Evolutionary conservation across 768 basidiomycete genomes (phyloP).

Genomic region (Trametes punicea): DNA sequence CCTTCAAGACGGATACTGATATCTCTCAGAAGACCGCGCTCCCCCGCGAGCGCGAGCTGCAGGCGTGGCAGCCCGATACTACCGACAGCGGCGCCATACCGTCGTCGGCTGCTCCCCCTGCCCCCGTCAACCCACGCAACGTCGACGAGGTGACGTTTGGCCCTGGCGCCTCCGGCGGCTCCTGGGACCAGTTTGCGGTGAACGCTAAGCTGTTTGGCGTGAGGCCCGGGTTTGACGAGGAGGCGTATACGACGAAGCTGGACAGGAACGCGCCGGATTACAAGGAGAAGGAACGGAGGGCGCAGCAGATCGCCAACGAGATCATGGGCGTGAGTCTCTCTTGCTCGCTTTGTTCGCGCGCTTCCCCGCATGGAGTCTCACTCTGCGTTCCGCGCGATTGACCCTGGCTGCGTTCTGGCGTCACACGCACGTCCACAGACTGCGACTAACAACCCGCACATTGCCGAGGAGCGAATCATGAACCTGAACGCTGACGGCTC

Average conservation of each 20-base stretch:
- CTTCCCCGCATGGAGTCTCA: not conserved
- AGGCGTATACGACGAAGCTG: slow-evolving; percentile 90
- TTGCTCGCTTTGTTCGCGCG: not conserved
- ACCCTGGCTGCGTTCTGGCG: not conserved
- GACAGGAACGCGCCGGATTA: slow-evolving; percentile 82
- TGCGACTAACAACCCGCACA: slow-evolving; percentile 70
- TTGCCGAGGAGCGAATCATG: slow-evolving; percentile 83
- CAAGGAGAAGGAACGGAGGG: slow-evolving; percentile 84
- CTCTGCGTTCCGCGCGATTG: no score
- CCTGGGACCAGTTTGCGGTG: slow-evolving; percentile 91
- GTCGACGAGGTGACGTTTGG: slow-evolving; percentile 75
- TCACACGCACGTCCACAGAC: slow-evolving; percentile 38
- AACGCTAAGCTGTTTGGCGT: slow-evolving; percentile 95
- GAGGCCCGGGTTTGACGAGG: slow-evolving; percentile 89
- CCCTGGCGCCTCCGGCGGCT: slow-evolving; percentile 38
- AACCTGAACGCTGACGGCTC: slow-evolving; percentile 60
- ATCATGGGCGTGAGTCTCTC: slow-evolving; percentile 69
- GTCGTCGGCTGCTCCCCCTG: slow-evolving; percentile 32
- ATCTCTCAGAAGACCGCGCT: slow-evolving; percentile 57
- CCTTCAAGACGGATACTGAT: slow-evolving; percentile 80
- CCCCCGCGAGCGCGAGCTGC: slow-evolving; percentile 71
- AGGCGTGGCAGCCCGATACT: slow-evolving; percentile 63
- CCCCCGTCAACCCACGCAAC: slow-evolving; percentile 25
- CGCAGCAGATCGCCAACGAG: slow-evolving; percentile 86
- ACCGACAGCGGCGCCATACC: slow-evolving; percentile 26